Evolutionary conservation across 768 basidiomycete species (phyloP), one percentile per base, ranked within the genome.

Genomic region (Boletus rex-veris): DNA sequence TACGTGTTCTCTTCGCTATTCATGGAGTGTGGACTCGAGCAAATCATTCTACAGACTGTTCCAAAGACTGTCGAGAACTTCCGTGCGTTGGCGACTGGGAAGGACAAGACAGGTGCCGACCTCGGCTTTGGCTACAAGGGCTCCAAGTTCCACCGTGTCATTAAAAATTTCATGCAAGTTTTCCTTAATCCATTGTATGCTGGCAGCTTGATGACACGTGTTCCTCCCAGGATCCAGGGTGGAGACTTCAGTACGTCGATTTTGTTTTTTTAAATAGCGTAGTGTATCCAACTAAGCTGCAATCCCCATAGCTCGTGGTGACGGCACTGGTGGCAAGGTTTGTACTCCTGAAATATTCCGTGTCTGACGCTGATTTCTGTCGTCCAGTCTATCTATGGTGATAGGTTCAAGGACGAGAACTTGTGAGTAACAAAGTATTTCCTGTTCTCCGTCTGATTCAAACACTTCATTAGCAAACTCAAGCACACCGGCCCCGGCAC

Each of bases 51-150:
- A 11, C 53, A 94, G 88, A 92, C 92, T 44, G 94, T 97, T 43
- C 95, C 95, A 50, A 95, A 95, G 75, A 98, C 95, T 31, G 94
- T 78, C 24, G 95, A 94, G 80, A 98, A 98, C 82, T 98, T 98
- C 84, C 88, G 93, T 53, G 92, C 93, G 45, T 80, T 99, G 61
- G 77, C 90, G 12, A 91, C 92, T 36, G 91, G 95, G 53, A 77
- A 84, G 63, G 83, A 80, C 62, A 91, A 88, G 75, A 78, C 79
- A 2, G 69, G 74, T 31, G 65, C 78, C 50, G 82, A 83, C 16
- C 81, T 89, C 45, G 92, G 86, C 16, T 96, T 80, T 66, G 94
- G 95, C 10, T 99, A 93, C 81, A 88, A 96, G 73, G 94, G 92
- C 41, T 94, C 92, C 55, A 86, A 86, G 62, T 99, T 99, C 84